phyloP scores from a whole-genome alignment of 1,139 yeast genomes.

The Diutina siamensis region DNA sequence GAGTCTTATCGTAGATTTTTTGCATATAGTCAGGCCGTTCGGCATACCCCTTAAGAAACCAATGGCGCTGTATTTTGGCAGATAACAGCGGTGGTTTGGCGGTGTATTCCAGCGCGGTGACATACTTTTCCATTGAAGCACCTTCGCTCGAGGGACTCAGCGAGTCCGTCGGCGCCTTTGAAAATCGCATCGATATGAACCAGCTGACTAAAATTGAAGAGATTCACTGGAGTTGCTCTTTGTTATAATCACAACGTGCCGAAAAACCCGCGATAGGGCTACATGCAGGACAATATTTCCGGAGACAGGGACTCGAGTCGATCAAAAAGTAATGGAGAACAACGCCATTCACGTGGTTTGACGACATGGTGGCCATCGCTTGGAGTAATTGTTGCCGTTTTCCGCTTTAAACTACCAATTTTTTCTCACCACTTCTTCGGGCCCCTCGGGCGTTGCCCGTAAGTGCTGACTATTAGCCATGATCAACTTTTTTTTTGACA shows the following conservation, averaged over 20 bases:
- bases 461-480: too few species aligned
- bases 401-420: too few species aligned
- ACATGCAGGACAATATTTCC: not conserved
- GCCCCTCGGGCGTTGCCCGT: too few species aligned
- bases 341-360: too few species aligned
- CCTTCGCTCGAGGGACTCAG: not conserved
- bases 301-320: too few species aligned
- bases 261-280: not conserved
- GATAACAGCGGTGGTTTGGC: slow-evolving; percentile 21
- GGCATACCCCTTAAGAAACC: slow-evolving; percentile 22
- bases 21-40: slow-evolving; percentile 25
- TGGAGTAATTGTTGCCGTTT: too few species aligned
- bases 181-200: not conserved
- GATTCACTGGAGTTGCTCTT: not conserved
- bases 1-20: slow-evolving; percentile 23
- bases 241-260: not conserved
- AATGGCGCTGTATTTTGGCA: slow-evolving; percentile 17
- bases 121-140: not conserved
- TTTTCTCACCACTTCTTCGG: too few species aligned
- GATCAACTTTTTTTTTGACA: too few species aligned
- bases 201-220: not conserved
- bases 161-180: not conserved
- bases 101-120: not conserved
- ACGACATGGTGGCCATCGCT: too few species aligned
- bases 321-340: not conserved